Percentiles rank a stretch among this genome's conserved stretches.
Conservation (phyloP, 225 moss, liverwort and hornwort species). For the Asterella californica region DNA sequence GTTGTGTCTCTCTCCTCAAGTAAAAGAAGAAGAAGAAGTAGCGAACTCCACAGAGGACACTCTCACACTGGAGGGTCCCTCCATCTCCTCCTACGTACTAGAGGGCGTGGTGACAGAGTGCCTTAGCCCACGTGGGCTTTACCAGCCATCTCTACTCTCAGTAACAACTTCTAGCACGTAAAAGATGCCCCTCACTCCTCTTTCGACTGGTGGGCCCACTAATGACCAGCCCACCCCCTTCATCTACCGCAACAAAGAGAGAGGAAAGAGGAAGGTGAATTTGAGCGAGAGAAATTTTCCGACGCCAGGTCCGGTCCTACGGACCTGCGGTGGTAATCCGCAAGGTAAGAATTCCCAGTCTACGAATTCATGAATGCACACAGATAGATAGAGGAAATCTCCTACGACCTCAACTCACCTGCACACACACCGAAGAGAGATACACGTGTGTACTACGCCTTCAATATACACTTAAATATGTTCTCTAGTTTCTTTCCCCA, state of each 20-base stretch:
- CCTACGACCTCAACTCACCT: not conserved
- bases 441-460: no score
- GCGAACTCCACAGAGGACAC: conserved; percentile 3
- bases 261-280: not conserved
- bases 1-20: conserved; percentile 5
- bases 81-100: conserved; percentile 7
- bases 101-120: conserved; percentile 7
- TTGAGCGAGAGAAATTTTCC: not conserved
- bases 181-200: conserved; percentile 11
- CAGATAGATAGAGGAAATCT: not conserved
- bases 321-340: not conserved
- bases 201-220: conserved; percentile 5
- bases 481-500: no score
- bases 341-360: not conserved
- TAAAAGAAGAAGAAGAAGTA: not conserved
- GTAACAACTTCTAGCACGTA: conserved; percentile 27
- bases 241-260: conserved; percentile 5
- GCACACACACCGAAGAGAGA: no score
- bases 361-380: not conserved
- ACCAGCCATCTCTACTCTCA: conserved; percentile 18
- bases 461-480: no score
- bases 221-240: not conserved
- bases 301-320: not conserved
- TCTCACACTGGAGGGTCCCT: not conserved
- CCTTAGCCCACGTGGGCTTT: conserved; percentile 27